phyloP scores from a whole-genome alignment of 1,284 basidiomycete species.

The Mycosarcoma maydis region DNA sequence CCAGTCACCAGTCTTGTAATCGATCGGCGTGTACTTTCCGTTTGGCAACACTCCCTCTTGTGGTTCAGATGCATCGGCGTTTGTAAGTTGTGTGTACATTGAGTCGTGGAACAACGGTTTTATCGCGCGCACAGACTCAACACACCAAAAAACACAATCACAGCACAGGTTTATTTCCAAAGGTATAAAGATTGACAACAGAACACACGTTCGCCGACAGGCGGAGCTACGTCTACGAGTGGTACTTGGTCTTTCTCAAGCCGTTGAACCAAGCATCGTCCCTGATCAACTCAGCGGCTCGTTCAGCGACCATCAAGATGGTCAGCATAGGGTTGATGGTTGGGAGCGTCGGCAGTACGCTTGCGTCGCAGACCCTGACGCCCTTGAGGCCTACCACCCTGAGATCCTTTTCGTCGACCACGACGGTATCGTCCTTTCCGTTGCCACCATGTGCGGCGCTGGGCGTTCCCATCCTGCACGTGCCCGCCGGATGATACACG shows the following conservation, averaged over 20 bases:
- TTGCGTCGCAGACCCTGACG: constrained; percentile 64
- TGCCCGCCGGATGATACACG: constrained; percentile 67
- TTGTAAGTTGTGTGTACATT: too few relatives aligned
- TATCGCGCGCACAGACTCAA: too few relatives aligned
- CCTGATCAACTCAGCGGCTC: constrained; percentile 63
- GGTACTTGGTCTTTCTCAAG: constrained; percentile 26
- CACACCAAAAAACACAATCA: background rate
- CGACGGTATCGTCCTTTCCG: constrained; percentile 53
- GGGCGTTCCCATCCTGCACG: constrained; percentile 67
- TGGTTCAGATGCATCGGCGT: too few relatives aligned
- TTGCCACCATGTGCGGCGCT: constrained; percentile 11
- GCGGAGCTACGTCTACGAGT: background rate
- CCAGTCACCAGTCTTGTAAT: too few relatives aligned
- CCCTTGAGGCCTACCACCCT: constrained; percentile 59
- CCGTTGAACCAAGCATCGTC: constrained; percentile 59
- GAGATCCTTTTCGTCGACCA: constrained; percentile 63
- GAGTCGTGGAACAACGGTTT: too few relatives aligned
- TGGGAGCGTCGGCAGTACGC: constrained; percentile 63
- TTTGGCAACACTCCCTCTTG: too few relatives aligned
- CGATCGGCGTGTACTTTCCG: too few relatives aligned
- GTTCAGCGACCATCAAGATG: constrained; percentile 63
- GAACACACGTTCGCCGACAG: background rate
- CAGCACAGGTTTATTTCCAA: background rate
- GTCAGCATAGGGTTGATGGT: constrained; percentile 63
- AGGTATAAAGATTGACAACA: too few relatives aligned